Conservation (phyloP, 768 basidiomycete species). For the Mycena crocata region DNA sequence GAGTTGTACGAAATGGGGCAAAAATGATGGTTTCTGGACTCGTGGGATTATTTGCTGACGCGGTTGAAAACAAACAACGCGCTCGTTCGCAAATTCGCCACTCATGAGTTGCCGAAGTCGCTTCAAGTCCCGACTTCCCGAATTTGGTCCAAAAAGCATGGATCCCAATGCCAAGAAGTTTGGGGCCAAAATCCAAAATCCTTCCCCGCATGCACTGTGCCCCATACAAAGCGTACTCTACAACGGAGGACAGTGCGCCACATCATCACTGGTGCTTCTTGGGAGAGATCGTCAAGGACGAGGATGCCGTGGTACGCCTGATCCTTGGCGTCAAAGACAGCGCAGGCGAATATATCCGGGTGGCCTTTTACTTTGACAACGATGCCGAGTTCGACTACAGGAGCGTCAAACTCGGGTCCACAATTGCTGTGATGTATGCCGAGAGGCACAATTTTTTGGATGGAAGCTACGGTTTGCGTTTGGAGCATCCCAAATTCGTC, state of each 20-base stretch:
- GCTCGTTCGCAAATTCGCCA: no score
- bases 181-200: constrained; percentile 16
- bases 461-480: constrained; percentile 15
- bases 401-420: constrained; percentile 20
- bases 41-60: no score
- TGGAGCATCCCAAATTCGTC: constrained; percentile 29
- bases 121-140: not conserved
- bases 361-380: constrained; percentile 12
- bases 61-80: no score
- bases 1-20: no score
- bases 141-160: constrained; percentile 7
- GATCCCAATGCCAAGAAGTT: not conserved
- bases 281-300: constrained; percentile 20
- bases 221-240: constrained; percentile 4
- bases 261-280: constrained; percentile 31
- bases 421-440: constrained; percentile 32
- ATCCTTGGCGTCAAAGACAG: constrained; percentile 12
- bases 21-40: no score
- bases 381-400: constrained; percentile 14
- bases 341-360: not conserved
- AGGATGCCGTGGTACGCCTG: not conserved
- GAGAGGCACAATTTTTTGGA: constrained; percentile 17
- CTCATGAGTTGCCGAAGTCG: not conserved
- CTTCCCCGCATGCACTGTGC: constrained; percentile 29
- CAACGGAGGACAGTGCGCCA: not conserved